Base-by-base conservation (phyloP, 2,329 filamentous ascomycete genomes). In the Lecanicillium sp. region DNA sequence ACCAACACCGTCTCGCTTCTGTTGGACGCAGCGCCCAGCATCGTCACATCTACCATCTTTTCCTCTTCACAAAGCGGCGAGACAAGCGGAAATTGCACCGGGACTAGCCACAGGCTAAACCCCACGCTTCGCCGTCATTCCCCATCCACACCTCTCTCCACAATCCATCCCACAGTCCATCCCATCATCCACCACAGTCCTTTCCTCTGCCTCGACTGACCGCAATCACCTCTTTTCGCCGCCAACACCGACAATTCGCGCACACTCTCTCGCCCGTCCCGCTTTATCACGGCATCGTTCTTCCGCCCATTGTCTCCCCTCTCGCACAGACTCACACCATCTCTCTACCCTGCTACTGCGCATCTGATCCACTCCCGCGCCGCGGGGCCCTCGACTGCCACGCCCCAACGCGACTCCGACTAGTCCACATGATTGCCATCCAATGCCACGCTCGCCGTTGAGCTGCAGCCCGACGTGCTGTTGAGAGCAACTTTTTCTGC, bases 391-490 rank as follows among this genome's bases (percentile, higher is more conserved):
- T 32, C 20, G 27, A 29, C 21, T 8, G 27, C 14, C 20, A 29
- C 19, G 20, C 9, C 14, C 27, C 32, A 9, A 19, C 35, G 19
- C 19, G 15, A 37, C 14, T 15, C 32, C 32, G 26, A 24, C 42
- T 20, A 48, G 37, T 17, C 20, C 44, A 41, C 44, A 48, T 41
- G 44, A 27, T 27, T 20, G 23, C 30, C 17, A 17, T 12, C 29
- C 36, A 35, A 48, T 29, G 21, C 27, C 29, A 41, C 37, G 9
- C 29, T 36, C 44, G 29, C 37, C 23, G 12, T 35, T 48, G 37
- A 48, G 37, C 37, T 29, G 5, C n/a, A 46, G 44, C 20, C 44
- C 44, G 26, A 32, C 35, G 44, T n/a, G 44, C 29, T 5, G 7
- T 10, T 7, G n/a, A 33, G 6, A 15, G 30, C 8, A 15, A 15